Evolutionary conservation across 805 yeast species (phyloP), one percentile per base, ranked within the genome.

Genomic region (Candida maris): DNA sequence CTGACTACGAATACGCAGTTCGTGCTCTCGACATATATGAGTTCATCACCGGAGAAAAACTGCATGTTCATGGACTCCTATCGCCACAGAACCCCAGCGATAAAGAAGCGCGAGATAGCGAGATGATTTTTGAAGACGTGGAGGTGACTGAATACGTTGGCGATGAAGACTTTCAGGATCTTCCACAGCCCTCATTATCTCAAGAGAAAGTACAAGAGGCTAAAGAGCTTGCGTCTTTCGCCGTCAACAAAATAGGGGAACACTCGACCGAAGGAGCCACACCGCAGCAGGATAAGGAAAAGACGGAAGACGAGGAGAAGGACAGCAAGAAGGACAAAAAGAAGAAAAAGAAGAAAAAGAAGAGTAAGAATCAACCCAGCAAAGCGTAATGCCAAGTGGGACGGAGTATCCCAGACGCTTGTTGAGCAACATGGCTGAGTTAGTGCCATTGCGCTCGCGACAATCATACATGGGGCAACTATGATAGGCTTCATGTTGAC

Each of bases 41-140:
- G 27, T 48, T 51, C 0, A 46, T 72, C 43, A 56, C 60, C 3
- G 74, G 61, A 8, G 68, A 66, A 30, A 53, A 42, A 16, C 35
- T 68, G 5, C 46, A 31, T 12, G 42, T 71, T 33, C 58, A 54
- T 41, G 71, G 72, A 2, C 46, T 52, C 22, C 54, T 42, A 10
- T 40, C 36, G 18, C 35, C 32, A 13, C 34, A 16, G 10, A 26
- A 35, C 5, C 38, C 35, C 8, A 30, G 28, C 15, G 51, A 38
- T 8, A 39, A 36, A 15, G 19, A 12, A 7, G 28, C 25, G 12
- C 41, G 35, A 14, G 39, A 41, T 8, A 36, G 31, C 19, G 39
- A 65, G 40, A 51, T 70, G 37, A 59, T 70, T 5, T 56, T 68
- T 14, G 73, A 69, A 30, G 64, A 65, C 34, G 70, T 69, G 8